These are phyloP conservation scores for Podila epigama DNA, from an alignment of 192 early-diverging fungal species.

Conservation along the genomic window DNA sequence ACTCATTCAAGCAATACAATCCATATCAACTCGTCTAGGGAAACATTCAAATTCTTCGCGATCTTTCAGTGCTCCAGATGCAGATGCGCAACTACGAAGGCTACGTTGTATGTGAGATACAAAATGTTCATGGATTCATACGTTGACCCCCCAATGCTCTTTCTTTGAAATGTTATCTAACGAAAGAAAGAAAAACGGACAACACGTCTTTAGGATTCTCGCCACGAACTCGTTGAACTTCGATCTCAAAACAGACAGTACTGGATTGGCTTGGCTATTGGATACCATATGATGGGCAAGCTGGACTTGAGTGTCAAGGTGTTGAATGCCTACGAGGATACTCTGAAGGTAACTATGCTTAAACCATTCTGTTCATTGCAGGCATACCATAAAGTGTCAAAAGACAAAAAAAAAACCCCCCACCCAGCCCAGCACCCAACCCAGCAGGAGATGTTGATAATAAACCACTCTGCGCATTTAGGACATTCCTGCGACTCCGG, in stretches of 20 bases:
- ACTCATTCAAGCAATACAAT: neutral
- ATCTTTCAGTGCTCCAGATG: conserved; percentile 85
- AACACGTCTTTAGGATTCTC: conserved; percentile 63
- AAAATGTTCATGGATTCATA: no score
- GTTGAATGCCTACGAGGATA: conserved; percentile 72
- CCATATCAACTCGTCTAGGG: conserved; percentile 41
- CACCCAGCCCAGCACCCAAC: neutral
- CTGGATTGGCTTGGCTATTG: conserved; percentile 88
- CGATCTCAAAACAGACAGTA: conserved; percentile 73
- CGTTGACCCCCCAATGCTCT: no score
- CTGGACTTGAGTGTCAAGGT: conserved; percentile 79
- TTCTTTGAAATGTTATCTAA: no score
- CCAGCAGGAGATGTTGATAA: neutral
- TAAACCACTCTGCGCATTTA: neutral
- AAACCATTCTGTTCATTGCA: no score
- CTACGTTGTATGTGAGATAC: conserved; percentile 67
- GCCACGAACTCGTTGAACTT: conserved; percentile 70
- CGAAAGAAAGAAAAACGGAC: no score
- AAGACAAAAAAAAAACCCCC: neutral
- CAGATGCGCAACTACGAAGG: conserved; percentile 89
- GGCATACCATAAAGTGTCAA: no score
- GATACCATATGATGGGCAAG: conserved; percentile 82
- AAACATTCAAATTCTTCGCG: conserved; percentile 92
- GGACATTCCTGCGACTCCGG: conserved; percentile 47
- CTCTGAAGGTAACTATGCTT: conserved; percentile 60